These are phyloP conservation scores for Alternaria arborescens DNA, from an alignment of 2,329 filamentous ascomycete genomes.

Conservation along the genomic window DNA sequence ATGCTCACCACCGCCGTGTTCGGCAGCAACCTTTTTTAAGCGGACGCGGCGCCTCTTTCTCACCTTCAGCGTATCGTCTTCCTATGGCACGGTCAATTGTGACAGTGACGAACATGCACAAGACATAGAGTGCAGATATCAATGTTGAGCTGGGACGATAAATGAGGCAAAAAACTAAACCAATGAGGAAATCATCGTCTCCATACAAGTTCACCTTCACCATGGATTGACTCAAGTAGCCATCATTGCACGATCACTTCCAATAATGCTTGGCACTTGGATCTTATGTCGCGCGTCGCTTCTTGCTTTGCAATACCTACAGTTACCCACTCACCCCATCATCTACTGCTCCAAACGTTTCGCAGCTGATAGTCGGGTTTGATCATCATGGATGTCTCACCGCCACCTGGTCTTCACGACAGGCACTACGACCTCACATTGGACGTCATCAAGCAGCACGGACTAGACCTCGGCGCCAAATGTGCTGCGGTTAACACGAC, in stretches of 20 bases:
- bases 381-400: not conserved
- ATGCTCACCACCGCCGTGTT: not conserved
- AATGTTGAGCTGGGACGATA: not conserved
- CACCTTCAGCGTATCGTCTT: not conserved
- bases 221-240: not conserved
- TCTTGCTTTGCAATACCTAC: no score
- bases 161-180: not conserved
- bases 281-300: not conserved
- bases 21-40: not conserved
- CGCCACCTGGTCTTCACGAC: not conserved
- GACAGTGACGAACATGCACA: not conserved
- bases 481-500: not conserved
- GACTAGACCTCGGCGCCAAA: not conserved
- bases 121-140: not conserved
- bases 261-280: not conserved
- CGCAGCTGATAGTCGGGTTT: accelerated
- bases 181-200: not conserved
- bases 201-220: not conserved
- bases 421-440: not conserved
- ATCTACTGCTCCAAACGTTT: accelerated
- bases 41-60: no score
- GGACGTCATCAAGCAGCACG: not conserved
- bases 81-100: not conserved
- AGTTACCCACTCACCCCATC: not conserved
- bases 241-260: not conserved